Base-by-base conservation (phyloP, 192 early-diverging fungal genomes). In the Coemansia aciculifera region DNA sequence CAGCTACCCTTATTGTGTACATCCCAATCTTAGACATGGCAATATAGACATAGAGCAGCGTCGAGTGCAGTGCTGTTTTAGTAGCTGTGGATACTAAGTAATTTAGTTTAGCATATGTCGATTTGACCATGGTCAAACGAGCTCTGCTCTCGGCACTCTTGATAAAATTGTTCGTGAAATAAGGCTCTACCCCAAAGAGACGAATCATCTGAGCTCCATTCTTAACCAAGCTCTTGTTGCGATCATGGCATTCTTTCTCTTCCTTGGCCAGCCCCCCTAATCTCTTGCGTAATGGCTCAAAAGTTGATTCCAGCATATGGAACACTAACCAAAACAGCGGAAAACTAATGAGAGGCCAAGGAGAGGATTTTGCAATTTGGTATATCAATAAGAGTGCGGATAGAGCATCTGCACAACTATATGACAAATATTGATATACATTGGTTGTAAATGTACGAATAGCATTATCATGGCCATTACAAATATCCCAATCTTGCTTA, bases 131-230 rank as follows among this genome's bases (percentile, higher is more conserved):
- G 9, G 7, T 9, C 40, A 42, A 42, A 66, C 85, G 66, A 17
- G 85, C 81, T 39, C 89, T 87, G 10, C 86, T 76, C 71, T 94
- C 87, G 24, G 86, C 78, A 4, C 84, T 68, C 2, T 73, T 66
- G 19, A 79, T 66, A 43, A 90, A 88, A n/a, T 72, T 67, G 3
- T 59, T 24, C 39, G 75, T 68, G 56, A 93, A 94, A 13, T 77
- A 76, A 32, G 84, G 46, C 31, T 84, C 83, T 3, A 66, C 80
- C 36, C 71, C 64, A 60, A 86, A 88, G 0, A 91, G 84, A 24
- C 92, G 88, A 6, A 34, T 34, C 32, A 34, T 34, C 32, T 34
- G 32, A 6, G 32, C 32, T 34, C 32, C 32, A 34, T 42, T 42
- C 12, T 42, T 15, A 13, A 9, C 40, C 40, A 42, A 42, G 40